Evolutionary conservation across 305 asterid species (phyloP).

Genomic region (Rubia peregrina): DNA sequence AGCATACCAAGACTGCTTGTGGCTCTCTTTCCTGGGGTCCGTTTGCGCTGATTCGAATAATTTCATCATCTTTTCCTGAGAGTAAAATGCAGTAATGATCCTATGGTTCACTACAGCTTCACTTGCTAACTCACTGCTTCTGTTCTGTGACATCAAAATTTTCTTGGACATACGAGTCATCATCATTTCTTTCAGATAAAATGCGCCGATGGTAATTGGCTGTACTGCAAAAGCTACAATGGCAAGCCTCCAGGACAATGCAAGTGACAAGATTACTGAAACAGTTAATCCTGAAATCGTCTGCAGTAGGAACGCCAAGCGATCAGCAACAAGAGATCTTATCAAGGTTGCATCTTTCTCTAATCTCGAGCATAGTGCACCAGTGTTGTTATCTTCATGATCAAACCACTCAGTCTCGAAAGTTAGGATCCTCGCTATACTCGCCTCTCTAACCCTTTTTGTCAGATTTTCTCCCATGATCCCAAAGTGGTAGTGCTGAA

Average conservation of each 20-base stretch:
- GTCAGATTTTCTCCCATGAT: conserved; percentile 59
- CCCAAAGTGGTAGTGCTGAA: conserved; percentile 56
- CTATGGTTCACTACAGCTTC: conserved; percentile 51
- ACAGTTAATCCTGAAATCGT: conserved; percentile 18
- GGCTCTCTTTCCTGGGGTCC: conserved; percentile 36
- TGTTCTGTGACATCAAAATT: conserved; percentile 40
- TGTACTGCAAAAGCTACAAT: conserved; percentile 35
- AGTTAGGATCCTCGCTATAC: conserved; percentile 9
- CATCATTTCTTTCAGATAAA: conserved; percentile 31
- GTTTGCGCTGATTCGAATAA: conserved; percentile 35
- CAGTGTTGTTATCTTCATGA: conserved; percentile 16
- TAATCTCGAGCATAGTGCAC: conserved; percentile 19
- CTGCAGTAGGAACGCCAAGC: conserved; percentile 35
- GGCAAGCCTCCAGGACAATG: conserved; percentile 42
- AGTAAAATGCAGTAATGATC: conserved; percentile 42
- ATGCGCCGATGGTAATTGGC: conserved; percentile 34
- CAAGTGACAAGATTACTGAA: conserved; percentile 29
- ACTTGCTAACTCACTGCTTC: conserved; percentile 50
- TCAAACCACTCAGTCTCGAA: conserved; percentile 20
- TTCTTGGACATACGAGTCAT: conserved; percentile 40
- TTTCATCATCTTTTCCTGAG: conserved; percentile 32
- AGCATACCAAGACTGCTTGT: conserved; percentile 46
- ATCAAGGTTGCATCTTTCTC: conserved; percentile 16
- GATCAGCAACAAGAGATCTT: conserved; percentile 26
- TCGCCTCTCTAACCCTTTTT: conserved; percentile 48